These are phyloP conservation scores for Lactifluus rugatus DNA, from an alignment of 768 basidiomycete genomes.

Conservation along the genomic window DNA sequence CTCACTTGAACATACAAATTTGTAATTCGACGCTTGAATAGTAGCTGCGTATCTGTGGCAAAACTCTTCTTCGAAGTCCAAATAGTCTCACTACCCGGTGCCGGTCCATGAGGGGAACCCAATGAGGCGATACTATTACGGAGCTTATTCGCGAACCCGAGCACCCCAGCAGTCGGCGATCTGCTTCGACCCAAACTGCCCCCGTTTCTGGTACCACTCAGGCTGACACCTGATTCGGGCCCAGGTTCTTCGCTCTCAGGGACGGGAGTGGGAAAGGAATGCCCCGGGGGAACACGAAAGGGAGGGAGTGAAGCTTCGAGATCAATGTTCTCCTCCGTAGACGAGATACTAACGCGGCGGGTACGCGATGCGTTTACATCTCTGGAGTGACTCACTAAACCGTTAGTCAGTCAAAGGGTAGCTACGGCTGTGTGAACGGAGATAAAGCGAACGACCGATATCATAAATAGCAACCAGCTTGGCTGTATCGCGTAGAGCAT, in stretches of 20 bases:
- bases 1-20: constrained; percentile 68
- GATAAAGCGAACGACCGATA: background rate
- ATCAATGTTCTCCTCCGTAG: constrained; percentile 21
- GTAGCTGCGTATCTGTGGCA: constrained; percentile 70
- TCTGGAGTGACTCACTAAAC: constrained; percentile 20
- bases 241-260: constrained; percentile 14
- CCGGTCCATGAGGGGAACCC: constrained; percentile 41
- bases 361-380: constrained; percentile 4
- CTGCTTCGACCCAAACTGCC: constrained; percentile 12
- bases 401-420: background rate
- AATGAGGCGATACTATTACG: constrained; percentile 36
- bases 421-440: background rate
- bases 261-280: constrained; percentile 12
- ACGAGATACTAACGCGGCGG: constrained; percentile 19
- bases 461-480: background rate
- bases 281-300: constrained; percentile 3
- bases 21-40: constrained; percentile 86
- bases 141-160: constrained; percentile 32
- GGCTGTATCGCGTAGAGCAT: no score
- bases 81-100: constrained; percentile 36
- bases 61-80: constrained; percentile 78
- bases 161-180: constrained; percentile 13
- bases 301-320: constrained; percentile 24
- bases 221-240: background rate
- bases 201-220: background rate